Conservation (phyloP, 2,329 filamentous ascomycete species). For the Diaporthe vaccinii region DNA sequence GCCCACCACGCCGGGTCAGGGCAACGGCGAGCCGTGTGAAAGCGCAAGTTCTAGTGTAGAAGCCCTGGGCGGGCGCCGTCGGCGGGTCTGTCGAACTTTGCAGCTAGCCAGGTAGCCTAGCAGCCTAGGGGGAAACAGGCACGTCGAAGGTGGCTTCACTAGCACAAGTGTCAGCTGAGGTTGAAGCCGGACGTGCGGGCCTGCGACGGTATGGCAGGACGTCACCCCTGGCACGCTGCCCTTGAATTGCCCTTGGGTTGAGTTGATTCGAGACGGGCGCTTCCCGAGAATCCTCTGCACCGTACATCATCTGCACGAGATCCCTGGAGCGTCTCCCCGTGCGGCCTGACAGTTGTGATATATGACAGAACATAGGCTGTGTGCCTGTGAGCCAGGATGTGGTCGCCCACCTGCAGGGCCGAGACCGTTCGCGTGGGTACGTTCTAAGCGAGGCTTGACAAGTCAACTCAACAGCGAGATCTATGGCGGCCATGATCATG, state of each 20-base stretch:
- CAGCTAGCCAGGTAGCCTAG: background rate
- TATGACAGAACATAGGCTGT: conserved; percentile 4
- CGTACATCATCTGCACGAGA: conserved; percentile 12
- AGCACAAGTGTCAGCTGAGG: conserved; percentile 40
- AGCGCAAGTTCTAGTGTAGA: background rate
- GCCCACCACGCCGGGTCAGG: conserved; percentile 20
- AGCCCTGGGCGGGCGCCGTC: conserved; percentile 4
- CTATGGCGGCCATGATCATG: background rate
- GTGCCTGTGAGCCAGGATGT: background rate
- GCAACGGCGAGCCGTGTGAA: conserved; percentile 15
- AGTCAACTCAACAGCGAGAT: conserved; percentile 15
- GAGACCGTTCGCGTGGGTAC: conserved; percentile 7
- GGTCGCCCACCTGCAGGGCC: conserved; percentile 25
- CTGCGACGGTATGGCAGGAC: conserved; percentile 4
- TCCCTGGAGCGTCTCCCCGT: background rate
- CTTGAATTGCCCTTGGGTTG: background rate
- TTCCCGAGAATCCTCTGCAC: conserved; percentile 24
- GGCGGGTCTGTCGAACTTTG: conserved; percentile 19
- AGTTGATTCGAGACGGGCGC: conserved; percentile 11
- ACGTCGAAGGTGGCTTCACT: conserved; percentile 4
- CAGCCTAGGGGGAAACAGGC: background rate
- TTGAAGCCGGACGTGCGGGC: conserved; percentile 33
- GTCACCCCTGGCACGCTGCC: background rate
- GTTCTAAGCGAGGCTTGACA: conserved; percentile 23
- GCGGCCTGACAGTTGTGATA: conserved; percentile 29